Base-by-base conservation (phyloP, 805 yeast species). In the Metschnikowia baotianmanensis region DNA sequence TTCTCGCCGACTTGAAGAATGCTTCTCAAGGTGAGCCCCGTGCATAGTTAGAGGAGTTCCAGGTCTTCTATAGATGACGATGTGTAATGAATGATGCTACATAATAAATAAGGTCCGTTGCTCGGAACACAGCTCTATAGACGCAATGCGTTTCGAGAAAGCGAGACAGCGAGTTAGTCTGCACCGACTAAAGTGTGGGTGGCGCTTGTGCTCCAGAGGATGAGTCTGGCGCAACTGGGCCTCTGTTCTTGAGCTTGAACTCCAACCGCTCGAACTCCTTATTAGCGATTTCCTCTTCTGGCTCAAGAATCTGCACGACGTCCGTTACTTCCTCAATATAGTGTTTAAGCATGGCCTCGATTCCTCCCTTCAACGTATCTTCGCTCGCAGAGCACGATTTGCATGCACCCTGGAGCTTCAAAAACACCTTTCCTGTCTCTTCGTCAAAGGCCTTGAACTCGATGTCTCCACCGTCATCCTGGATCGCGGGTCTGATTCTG, bases 381-480 rank as follows among this genome's bases (percentile, higher is more conserved):
- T 87, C 87, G 56, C 95, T 84, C 6, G 89, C 74, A 4, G 95
- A 88, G 55, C 99, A 93, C 2, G 95, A 78, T 40, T 95, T 83
- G 66, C 99, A 93, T 6, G 99, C 98, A 35, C 99, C 99, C 54
- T 87, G 90, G 33, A 93, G 70, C 59, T 86, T 88, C 53, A 93
- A 77, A 60, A 79, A 86, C 6, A 95, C 98, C 11, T 84, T 80
- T 1, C 99, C 99, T 1, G 84, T 74, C 43, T 83, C 86, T 48
- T 84, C 88, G 42, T 86, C 87, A 58, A 86, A 90, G 5, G 87
- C 93, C 44, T 86, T 76, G 61, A 81, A 95, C 53, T 87, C 90
- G 47, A 93, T 82, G 58, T 93, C 98, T 24, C 99, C 99, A 47
- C 99, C 99, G 57, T 93, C 99, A 56, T 93, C 99, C 67, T 89